Conservation (phyloP, 2,329 filamentous ascomycete species). For the Calonectria hawksworthii region DNA sequence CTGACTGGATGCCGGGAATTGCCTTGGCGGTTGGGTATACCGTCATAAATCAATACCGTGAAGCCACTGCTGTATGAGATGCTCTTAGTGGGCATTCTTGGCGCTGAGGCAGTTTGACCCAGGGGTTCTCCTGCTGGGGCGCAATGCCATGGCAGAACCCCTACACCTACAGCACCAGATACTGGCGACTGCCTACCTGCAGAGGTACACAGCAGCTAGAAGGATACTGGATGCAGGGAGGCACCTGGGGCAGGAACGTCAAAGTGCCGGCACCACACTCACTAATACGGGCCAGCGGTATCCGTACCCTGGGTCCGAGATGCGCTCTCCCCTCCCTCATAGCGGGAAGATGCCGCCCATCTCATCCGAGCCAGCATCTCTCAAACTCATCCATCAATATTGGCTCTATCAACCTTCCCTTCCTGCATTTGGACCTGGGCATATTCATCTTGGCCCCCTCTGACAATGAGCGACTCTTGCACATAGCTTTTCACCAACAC, state of each 20-base stretch:
- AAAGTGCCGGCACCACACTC: neutral
- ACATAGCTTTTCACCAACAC: conserved; percentile 11
- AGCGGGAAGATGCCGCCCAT: neutral
- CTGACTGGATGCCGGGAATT: neutral
- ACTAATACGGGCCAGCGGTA: neutral
- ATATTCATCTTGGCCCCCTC: neutral
- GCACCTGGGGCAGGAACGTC: neutral
- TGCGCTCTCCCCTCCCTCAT: neutral
- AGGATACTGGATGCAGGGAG: neutral
- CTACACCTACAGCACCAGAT: neutral
- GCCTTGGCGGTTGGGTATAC: neutral
- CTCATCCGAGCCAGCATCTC: neutral
- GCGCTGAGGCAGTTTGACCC: neutral
- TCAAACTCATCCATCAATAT: neutral
- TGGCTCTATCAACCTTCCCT: neutral
- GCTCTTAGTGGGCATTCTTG: neutral
- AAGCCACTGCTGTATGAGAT: neutral
- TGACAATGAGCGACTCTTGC: conserved; percentile 30
- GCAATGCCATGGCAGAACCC: neutral
- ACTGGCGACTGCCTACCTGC: neutral
- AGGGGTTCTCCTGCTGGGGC: neutral
- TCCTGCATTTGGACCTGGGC: neutral
- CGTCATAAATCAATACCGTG: neutral
- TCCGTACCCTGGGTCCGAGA: neutral
- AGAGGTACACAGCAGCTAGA: neutral